These are phyloP conservation scores for Metarhizium guizhouense DNA, from an alignment of 2,329 filamentous ascomycete genomes.

Conservation along the genomic window DNA sequence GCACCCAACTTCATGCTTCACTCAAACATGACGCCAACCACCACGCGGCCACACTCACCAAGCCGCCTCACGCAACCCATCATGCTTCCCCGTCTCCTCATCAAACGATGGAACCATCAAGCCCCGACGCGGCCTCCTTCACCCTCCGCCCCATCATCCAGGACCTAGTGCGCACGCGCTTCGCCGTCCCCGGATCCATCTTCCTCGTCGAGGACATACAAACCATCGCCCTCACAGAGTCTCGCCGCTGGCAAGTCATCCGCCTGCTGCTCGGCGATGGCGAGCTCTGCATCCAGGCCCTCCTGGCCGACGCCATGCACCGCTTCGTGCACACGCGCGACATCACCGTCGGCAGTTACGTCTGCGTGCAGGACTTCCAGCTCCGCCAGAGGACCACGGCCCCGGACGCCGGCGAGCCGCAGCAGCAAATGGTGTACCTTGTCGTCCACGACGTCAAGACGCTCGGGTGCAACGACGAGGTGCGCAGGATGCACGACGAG, in stretches of 20 bases:
- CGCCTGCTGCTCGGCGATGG: conserved; percentile 44
- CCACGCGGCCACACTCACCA: neutral
- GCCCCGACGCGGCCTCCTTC: conserved; percentile 17
- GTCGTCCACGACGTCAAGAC: conserved; percentile 34
- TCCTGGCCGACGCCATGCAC: conserved; percentile 37
- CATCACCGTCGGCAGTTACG: conserved; percentile 39
- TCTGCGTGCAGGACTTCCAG: conserved; percentile 34
- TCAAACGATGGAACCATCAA: neutral
- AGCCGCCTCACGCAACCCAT: neutral
- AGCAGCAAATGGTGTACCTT: conserved; percentile 32
- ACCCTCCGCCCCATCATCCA: conserved; percentile 31
- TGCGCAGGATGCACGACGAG: conserved; percentile 15
- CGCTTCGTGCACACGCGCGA: conserved; percentile 35
- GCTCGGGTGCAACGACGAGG: conserved; percentile 39
- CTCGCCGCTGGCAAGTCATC: conserved; percentile 32
- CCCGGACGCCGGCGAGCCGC: neutral
- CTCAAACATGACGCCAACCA: no score
- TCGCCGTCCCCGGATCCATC: conserved; percentile 37
- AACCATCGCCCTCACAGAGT: conserved; percentile 22
- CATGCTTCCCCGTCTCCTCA: neutral
- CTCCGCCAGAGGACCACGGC: conserved; percentile 18
- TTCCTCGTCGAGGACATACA: conserved; percentile 42
- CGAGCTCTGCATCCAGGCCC: conserved; percentile 43
- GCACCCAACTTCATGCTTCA: no score
- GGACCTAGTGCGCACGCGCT: conserved; percentile 39